These are phyloP conservation scores for Fusarium nisikadoi DNA, from an alignment of 2,329 filamentous ascomycete species.

Conservation along the genomic window DNA sequence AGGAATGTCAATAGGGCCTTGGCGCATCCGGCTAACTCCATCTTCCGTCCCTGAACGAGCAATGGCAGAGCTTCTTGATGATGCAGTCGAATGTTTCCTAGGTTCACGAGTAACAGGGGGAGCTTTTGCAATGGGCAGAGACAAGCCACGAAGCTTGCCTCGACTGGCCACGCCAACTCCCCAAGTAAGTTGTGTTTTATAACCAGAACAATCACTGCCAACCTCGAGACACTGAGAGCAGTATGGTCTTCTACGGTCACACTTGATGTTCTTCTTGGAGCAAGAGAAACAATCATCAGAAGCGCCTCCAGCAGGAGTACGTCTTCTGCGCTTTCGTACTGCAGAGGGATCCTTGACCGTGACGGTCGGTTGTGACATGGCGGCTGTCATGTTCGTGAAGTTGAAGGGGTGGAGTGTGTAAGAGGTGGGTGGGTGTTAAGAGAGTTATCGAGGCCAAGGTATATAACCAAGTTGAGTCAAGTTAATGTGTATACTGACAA, in stretches of 20 bases:
- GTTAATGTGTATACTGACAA: slow-evolving; percentile 18
- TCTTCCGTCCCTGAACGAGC: slow-evolving; percentile 47
- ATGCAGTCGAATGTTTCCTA: slow-evolving; percentile 59
- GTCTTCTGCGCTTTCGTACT: slow-evolving; percentile 80
- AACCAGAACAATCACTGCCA: slow-evolving; percentile 92
- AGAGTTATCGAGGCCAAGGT: slow-evolving; percentile 18
- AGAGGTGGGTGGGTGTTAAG: slow-evolving; percentile 1
- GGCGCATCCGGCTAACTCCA: slow-evolving; percentile 46
- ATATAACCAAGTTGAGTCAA: slow-evolving; percentile 13
- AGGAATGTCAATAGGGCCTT: slow-evolving; percentile 52
- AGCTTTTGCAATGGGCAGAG: slow-evolving; percentile 74
- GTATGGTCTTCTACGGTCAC: slow-evolving; percentile 91
- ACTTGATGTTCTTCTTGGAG: slow-evolving; percentile 83
- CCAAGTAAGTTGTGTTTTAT: slow-evolving; percentile 97
- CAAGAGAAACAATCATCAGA: slow-evolving; percentile 96
- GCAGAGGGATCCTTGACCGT: slow-evolving; percentile 63
- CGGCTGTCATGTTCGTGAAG: slow-evolving; percentile 58
- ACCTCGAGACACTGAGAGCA: slow-evolving; percentile 94
- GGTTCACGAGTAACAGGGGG: slow-evolving; percentile 62
- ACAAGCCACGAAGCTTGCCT: slow-evolving; percentile 91
- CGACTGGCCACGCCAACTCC: slow-evolving; percentile 94
- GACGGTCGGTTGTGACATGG: slow-evolving; percentile 56
- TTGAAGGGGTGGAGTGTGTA: slow-evolving; percentile 9
- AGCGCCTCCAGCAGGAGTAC: slow-evolving; percentile 87
- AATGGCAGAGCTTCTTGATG: slow-evolving; percentile 58